Percentiles rank a stretch among this genome's conserved stretches.
phyloP scores from a whole-genome alignment of 2,329 filamentous ascomycete species.

The Trichoderma sp. region DNA sequence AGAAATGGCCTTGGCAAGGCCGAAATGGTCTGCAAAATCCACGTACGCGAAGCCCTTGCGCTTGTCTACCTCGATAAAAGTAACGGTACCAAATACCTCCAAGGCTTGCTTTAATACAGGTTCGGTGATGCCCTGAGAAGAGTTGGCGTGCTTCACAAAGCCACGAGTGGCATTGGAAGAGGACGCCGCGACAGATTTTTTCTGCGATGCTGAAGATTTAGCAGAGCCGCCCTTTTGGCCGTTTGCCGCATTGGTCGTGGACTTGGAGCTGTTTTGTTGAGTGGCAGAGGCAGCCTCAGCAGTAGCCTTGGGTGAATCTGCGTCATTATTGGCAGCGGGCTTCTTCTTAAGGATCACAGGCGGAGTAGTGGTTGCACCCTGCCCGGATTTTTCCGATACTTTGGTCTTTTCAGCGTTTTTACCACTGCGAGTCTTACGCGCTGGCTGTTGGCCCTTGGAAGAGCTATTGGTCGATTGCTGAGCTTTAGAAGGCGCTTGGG shows the following conservation, averaged over 20 bases:
- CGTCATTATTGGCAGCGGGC: constrained; percentile 31
- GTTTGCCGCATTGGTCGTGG: constrained; percentile 23
- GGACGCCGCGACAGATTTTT: constrained; percentile 36
- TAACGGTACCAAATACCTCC: constrained; percentile 70
- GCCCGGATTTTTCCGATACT: constrained; percentile 36
- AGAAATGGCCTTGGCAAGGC: constrained; percentile 74
- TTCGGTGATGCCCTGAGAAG: constrained; percentile 90
- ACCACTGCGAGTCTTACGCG: constrained; percentile 39
- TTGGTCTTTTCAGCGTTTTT: constrained; percentile 47
- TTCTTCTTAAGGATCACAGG: constrained; percentile 49
- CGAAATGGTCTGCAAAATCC: constrained; percentile 75
- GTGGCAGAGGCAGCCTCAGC: constrained; percentile 23
- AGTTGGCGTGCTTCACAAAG: constrained; percentile 81
- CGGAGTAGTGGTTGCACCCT: constrained; percentile 34
- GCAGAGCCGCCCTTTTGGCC: constrained; percentile 29
- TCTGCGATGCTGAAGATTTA: constrained; percentile 36
- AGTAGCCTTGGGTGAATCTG: constrained; percentile 29
- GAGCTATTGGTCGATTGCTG: constrained; percentile 30
- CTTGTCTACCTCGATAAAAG: constrained; percentile 87
- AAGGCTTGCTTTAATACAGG: constrained; percentile 74
- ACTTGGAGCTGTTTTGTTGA: constrained; percentile 23
- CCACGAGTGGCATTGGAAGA: constrained; percentile 60
- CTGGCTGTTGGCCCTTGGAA: constrained; percentile 34
- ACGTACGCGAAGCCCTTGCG: constrained; percentile 94
- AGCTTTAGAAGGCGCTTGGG: constrained; percentile 30